Evolutionary conservation across 2,329 filamentous ascomycete genomes (phyloP), one percentile per base, ranked within the genome.

Genomic region (Aspergillus brunneoviolaceus): DNA sequence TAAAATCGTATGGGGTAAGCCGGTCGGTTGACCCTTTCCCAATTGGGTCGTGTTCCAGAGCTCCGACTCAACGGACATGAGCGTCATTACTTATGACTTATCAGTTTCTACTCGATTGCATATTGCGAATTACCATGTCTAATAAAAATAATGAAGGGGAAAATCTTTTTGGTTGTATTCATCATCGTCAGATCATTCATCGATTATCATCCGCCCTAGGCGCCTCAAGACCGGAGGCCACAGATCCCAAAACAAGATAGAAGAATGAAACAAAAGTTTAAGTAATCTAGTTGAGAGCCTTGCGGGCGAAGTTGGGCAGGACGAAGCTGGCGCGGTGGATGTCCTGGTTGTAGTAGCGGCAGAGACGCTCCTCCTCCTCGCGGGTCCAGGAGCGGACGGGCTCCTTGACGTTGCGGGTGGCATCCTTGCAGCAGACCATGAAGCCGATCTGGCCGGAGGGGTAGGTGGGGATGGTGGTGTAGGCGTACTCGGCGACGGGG

Each of bases 341-440:
- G 76, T 96, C 91, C 75, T 91, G 85, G 83, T 92, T 98, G 86
- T 99, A 99, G 88, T 99, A 99, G 77, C 86, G 87, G 90, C 92
- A 96, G 72, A 94, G 83, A 79, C 91, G 89, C 74, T 91, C 88
- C 86, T 99, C 95, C 81, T 98, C 92, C 80, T 96, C 93, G 66
- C 84, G 76, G 65, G 87, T 84, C 89, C 92, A 96, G 71, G 80
- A 84, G 74, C 95, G 89, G 64, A 97, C 75, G 57, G 95, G 95
- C 80, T 88, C 90, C 79, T 86, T 91, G 76, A 98, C 85, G 80
- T 99, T 86, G 77, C 88, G 87, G 75, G 80, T 87, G 76, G 87
- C 82, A 76, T 98, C 94, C 87, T 99, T 98, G 89, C 85, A 91
- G 88, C 95, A 98, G 76, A 99, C 91, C 93, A 99, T 97, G 89